Evolutionary conservation across 805 yeast genomes (phyloP).

Genomic region (Maudiozyma bulderi): DNA sequence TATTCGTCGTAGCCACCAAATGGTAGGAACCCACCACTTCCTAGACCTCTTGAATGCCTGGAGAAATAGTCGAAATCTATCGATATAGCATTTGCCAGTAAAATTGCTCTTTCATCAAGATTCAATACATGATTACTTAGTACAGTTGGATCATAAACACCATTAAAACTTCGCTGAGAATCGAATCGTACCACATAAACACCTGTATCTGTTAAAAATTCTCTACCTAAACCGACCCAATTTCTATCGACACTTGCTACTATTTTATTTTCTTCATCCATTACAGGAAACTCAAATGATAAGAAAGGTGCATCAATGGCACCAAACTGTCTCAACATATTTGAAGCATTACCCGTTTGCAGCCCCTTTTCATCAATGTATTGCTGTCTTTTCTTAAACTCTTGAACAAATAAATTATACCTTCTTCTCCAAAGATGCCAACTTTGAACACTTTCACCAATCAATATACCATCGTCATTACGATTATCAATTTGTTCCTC

Average conservation of each 20-base stretch:
- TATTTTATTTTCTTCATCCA: constrained; percentile 46
- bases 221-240: constrained; percentile 93
- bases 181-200: constrained; percentile 83
- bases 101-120: constrained; percentile 74
- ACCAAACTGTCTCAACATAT: constrained; percentile 67
- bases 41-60: constrained; percentile 65
- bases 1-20: constrained; percentile 20
- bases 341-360: neutral
- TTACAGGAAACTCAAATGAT: constrained; percentile 76
- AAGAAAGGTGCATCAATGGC: constrained; percentile 78
- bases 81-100: constrained; percentile 81
- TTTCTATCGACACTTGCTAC: constrained; percentile 79
- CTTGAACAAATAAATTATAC: constrained; percentile 55
- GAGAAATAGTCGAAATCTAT: constrained; percentile 95
- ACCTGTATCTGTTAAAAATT: constrained; percentile 89
- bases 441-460: constrained; percentile 84
- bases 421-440: constrained; percentile 94
- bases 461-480: constrained; percentile 30
- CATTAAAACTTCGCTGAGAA: constrained; percentile 49
- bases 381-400: constrained; percentile 28
- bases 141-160: constrained; percentile 39
- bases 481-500: constrained; percentile 26
- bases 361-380: constrained; percentile 1
- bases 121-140: constrained; percentile 38
- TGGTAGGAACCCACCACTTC: constrained; percentile 34